These are phyloP conservation scores for Phytopythium helicoides DNA, from an alignment of 352 stramenopile species.

Conservation along the genomic window DNA sequence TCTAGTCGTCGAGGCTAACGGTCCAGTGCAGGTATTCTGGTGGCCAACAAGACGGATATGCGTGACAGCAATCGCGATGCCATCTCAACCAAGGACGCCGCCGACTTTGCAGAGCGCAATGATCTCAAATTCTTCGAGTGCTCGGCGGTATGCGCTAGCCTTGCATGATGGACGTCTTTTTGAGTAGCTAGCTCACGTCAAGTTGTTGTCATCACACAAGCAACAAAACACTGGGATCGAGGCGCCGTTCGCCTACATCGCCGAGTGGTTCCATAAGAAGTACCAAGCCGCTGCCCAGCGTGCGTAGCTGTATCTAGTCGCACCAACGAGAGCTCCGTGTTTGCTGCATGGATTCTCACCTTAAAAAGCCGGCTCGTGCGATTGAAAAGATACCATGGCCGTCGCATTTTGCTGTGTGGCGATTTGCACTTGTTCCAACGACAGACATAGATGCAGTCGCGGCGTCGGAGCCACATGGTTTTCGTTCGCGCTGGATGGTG, in stretches of 20 bases:
- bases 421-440: too few relatives aligned
- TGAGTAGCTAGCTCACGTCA: neutral
- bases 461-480: too few relatives aligned
- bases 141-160: constrained; percentile 43
- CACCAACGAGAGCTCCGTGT: neutral
- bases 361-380: neutral
- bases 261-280: constrained; percentile 84
- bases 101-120: constrained; percentile 69
- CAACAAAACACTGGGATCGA: constrained; percentile 76
- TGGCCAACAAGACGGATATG: constrained; percentile 80
- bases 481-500: too few relatives aligned
- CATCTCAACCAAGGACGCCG: constrained; percentile 63
- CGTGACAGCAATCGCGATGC: constrained; percentile 76
- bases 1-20: neutral
- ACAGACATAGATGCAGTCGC: too few relatives aligned
- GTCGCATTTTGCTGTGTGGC: too few relatives aligned
- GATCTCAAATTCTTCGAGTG: constrained; percentile 84
- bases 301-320: constrained; percentile 17
- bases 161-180: neutral
- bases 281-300: constrained; percentile 68
- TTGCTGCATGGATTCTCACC: neutral
- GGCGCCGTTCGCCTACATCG: constrained; percentile 73
- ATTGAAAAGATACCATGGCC: too few relatives aligned
- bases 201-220: constrained; percentile 12
- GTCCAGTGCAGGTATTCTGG: constrained; percentile 53